Conservation (phyloP, 2,329 filamentous ascomycete species). For the Fusarium staphyleae region DNA sequence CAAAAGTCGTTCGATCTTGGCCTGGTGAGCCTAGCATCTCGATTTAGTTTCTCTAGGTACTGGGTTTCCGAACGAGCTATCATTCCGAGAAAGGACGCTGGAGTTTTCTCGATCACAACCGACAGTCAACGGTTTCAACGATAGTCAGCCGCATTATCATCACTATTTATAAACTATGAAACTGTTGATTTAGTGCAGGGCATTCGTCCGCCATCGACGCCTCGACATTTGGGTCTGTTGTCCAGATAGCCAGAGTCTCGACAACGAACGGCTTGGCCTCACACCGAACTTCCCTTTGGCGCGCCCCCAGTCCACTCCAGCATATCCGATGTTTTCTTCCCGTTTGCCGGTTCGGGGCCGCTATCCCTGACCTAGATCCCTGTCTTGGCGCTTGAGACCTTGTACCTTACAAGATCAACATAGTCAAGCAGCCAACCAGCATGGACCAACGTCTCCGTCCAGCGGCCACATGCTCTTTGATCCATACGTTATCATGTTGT, state of each 20-base stretch:
- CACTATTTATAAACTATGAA: too few relatives aligned
- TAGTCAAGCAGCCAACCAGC: conserved; percentile 33
- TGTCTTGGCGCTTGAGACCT: conserved; percentile 19
- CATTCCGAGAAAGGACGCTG: neutral
- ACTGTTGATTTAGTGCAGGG: neutral
- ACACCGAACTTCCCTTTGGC: conserved; percentile 9
- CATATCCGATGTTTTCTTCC: conserved; percentile 15
- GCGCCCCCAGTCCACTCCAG: neutral
- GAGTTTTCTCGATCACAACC: conserved; percentile 7
- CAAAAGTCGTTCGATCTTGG: conserved; percentile 17
- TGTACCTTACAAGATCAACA: conserved; percentile 39
- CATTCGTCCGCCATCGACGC: conserved; percentile 19
- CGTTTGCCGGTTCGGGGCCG: conserved; percentile 19
- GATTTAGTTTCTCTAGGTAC: neutral
- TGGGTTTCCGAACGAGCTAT: neutral
- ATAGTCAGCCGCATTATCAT: neutral
- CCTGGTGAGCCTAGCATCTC: conserved; percentile 20
- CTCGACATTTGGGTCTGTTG: conserved; percentile 31
- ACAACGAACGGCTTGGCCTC: conserved; percentile 4
- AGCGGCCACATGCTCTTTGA: conserved; percentile 32
- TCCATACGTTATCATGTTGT: conserved; percentile 31
- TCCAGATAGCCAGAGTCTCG: conserved; percentile 18
- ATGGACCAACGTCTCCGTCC: conserved; percentile 22
- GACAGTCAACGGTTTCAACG: neutral
- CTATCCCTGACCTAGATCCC: conserved; percentile 38